Percentiles rank a stretch among this genome's conserved stretches.
These are phyloP conservation scores for Fusarium paranaense DNA, from an alignment of 2,329 filamentous ascomycete genomes.

Conservation along the genomic window DNA sequence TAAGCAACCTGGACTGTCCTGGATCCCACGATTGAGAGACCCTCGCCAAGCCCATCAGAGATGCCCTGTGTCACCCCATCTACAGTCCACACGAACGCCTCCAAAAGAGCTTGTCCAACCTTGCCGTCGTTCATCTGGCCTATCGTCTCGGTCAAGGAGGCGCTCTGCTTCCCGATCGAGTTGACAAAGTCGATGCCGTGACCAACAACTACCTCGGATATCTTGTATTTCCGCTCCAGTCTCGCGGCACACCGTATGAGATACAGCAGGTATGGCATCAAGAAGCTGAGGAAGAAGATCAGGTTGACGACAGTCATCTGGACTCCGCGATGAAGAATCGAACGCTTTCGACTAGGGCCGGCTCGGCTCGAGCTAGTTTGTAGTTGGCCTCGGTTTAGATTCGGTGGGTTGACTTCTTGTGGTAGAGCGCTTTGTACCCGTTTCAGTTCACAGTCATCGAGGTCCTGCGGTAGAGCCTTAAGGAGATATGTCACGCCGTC, in stretches of 20 bases:
- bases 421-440: slow-evolving; percentile 47
- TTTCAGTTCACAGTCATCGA: slow-evolving; percentile 65
- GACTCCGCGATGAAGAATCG: slow-evolving; percentile 69
- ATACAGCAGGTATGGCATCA: slow-evolving; percentile 70
- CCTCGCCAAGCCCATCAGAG: slow-evolving; percentile 69
- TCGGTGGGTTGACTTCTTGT: slow-evolving; percentile 16
- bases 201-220: slow-evolving; percentile 80
- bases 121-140: slow-evolving; percentile 73
- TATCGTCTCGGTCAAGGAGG: slow-evolving; percentile 67
- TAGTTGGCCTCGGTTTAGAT: not conserved
- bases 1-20: slow-evolving; percentile 12
- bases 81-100: slow-evolving; percentile 70
- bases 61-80: slow-evolving; percentile 74
- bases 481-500: slow-evolving; percentile 73
- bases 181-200: slow-evolving; percentile 69
- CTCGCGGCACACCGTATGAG: slow-evolving; percentile 66
- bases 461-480: slow-evolving; percentile 68
- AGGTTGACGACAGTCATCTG: slow-evolving; percentile 67
- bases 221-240: slow-evolving; percentile 74
- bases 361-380: not conserved
- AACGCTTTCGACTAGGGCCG: slow-evolving; percentile 45
- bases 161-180: slow-evolving; percentile 66
- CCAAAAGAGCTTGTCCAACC: slow-evolving; percentile 68
- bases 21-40: slow-evolving; percentile 43
- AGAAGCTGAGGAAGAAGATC: slow-evolving; percentile 69